Conservation (phyloP, 2,329 filamentous ascomycete species). For the Claviceps spartinae region DNA sequence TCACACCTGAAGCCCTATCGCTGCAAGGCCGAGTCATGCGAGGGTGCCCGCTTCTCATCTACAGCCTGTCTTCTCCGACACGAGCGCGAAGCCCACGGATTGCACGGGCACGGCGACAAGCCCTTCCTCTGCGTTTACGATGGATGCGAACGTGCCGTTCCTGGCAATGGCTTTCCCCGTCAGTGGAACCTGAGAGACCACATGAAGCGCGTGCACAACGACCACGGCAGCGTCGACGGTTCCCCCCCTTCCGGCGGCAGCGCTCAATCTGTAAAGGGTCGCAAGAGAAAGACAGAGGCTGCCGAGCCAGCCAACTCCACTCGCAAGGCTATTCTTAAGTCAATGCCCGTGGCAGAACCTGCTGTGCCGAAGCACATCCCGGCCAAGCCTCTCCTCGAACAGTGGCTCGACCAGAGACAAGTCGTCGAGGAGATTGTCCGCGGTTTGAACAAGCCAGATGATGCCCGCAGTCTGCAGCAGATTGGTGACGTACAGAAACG, state of each 20-base stretch:
- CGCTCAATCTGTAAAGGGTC: slow-evolving; percentile 30
- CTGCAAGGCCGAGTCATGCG: slow-evolving; percentile 75
- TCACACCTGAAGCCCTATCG: slow-evolving; percentile 94
- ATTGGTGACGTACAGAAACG: slow-evolving; percentile 37
- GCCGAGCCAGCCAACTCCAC: slow-evolving; percentile 25
- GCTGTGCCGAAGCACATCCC: slow-evolving; percentile 14
- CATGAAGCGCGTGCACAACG: slow-evolving; percentile 87
- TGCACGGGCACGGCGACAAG: slow-evolving; percentile 89
- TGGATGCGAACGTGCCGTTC: slow-evolving; percentile 70
- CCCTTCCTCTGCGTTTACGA: slow-evolving; percentile 80
- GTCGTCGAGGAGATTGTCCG: slow-evolving; percentile 46
- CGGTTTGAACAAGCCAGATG: slow-evolving; percentile 34
- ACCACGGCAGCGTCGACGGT: slow-evolving; percentile 30
- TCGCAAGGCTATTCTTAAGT: slow-evolving; percentile 37
- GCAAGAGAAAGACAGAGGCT: slow-evolving; percentile 44
- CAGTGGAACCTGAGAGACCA: slow-evolving; percentile 95
- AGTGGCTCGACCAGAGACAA: slow-evolving; percentile 50
- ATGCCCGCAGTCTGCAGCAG: slow-evolving; percentile 38
- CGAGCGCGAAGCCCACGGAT: slow-evolving; percentile 87
- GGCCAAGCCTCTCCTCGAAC: slow-evolving; percentile 31
- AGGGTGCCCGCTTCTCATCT: slow-evolving; percentile 82
- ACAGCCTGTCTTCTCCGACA: slow-evolving; percentile 90
- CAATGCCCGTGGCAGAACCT: slow-evolving; percentile 19
- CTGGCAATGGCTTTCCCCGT: slow-evolving; percentile 81
- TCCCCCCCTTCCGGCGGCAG: slow-evolving; percentile 25